These are phyloP conservation scores for Cucurbita maxima DNA, from an alignment of 306 rosid species.

Conservation along the genomic window DNA sequence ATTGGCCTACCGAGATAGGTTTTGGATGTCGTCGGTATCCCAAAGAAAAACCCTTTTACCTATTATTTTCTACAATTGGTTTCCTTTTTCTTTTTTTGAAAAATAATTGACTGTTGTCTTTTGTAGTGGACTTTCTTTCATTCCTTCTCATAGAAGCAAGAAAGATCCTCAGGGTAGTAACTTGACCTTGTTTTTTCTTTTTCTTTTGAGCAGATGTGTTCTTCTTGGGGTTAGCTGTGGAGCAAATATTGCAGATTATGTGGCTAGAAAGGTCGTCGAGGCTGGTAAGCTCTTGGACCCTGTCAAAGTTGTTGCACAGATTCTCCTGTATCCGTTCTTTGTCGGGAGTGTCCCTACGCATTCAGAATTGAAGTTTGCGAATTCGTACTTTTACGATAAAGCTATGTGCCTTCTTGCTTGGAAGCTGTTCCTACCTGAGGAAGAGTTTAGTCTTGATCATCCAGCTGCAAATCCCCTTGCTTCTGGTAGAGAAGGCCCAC, in stretches of 20 bases:
- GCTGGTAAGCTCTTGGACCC: slow-evolving; percentile 81
- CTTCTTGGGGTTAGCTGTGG: slow-evolving; percentile 98
- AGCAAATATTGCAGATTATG: slow-evolving; percentile 85
- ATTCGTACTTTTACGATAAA: slow-evolving; percentile 89
- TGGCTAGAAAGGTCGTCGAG: slow-evolving; percentile 86
- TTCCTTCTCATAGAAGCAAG: not conserved
- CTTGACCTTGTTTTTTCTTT: not conserved
- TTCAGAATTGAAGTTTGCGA: slow-evolving; percentile 84
- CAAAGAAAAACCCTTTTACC: not conserved
- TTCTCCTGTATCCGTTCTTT: slow-evolving; percentile 78
- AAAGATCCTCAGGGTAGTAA: not conserved
- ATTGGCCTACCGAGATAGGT: not conserved
- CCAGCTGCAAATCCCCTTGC: slow-evolving; percentile 81
- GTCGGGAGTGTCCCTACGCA: slow-evolving; percentile 78
- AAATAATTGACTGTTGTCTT: not conserved
- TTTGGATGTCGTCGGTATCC: not conserved
- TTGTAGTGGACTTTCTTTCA: not conserved
- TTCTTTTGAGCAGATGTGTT: slow-evolving; percentile 55
- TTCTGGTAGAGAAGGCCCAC: slow-evolving; percentile 47
- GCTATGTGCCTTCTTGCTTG: slow-evolving; percentile 89
- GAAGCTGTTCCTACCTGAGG: slow-evolving; percentile 81
- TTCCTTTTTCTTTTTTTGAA: not conserved
- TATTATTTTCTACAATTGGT: not conserved
- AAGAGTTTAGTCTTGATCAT: slow-evolving; percentile 74
- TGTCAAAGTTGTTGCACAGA: slow-evolving; percentile 87